Conservation (phyloP, 2,329 filamentous ascomycete species). For the Alternaria sp. region DNA sequence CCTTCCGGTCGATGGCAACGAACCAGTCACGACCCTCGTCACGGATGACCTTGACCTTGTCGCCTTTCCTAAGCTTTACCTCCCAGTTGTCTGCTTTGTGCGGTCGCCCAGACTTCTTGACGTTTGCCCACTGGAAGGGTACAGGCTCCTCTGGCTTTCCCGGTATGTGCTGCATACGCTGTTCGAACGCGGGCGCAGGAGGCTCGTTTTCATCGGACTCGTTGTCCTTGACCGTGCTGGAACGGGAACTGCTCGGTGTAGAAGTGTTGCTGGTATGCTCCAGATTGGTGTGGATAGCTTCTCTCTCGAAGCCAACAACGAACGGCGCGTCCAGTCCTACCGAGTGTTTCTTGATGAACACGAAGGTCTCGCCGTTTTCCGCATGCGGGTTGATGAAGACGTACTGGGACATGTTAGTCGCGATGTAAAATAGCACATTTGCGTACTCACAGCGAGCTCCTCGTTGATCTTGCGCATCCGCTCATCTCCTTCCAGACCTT, state of each 20-base stretch:
- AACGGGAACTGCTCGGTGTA: not conserved
- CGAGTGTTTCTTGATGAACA: slow-evolving; percentile 33
- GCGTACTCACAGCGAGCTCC: slow-evolving; percentile 28
- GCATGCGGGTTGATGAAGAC: slow-evolving; percentile 30
- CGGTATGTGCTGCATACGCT: not conserved
- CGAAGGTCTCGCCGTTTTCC: slow-evolving; percentile 27
- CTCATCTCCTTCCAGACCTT: not conserved
- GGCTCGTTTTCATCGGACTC: not conserved
- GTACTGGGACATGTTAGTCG: slow-evolving; percentile 24
- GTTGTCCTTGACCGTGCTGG: too few relatives aligned
- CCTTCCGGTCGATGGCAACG: slow-evolving; percentile 18
- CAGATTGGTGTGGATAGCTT: slow-evolving; percentile 19
- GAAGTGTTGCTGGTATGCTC: not conserved
- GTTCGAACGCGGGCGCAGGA: not conserved
- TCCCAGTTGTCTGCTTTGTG: slow-evolving; percentile 35
- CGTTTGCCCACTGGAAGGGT: slow-evolving; percentile 24
- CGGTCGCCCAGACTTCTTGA: slow-evolving; percentile 29
- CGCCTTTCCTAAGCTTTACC: slow-evolving; percentile 27
- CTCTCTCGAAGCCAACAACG: slow-evolving; percentile 25
- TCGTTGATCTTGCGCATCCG: slow-evolving; percentile 1
- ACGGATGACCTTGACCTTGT: slow-evolving; percentile 31
- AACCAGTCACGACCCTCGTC: slow-evolving; percentile 36
- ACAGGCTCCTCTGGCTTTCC: not conserved
- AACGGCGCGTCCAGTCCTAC: slow-evolving; percentile 18
- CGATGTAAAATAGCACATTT: not conserved